A percentile compares a stretch with the other conserved stretches of the same genome.
phyloP scores from a whole-genome alignment of 257 asterid genomes.

The Penstemon davidsonii region DNA sequence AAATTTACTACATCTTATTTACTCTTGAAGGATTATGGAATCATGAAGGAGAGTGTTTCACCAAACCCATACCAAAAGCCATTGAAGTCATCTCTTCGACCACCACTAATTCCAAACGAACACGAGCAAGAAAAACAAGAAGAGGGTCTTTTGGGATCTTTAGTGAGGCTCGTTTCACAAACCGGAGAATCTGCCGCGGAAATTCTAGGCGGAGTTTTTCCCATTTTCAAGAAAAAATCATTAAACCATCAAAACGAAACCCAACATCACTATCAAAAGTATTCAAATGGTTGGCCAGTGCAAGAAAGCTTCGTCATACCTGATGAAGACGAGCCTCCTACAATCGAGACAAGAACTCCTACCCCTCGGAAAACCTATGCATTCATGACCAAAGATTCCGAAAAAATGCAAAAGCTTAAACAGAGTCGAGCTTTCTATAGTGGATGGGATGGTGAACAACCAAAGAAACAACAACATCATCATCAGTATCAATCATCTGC shows the following conservation, averaged over 20 bases:
- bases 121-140: constrained; percentile 81
- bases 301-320: constrained; percentile 85
- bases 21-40: constrained; percentile 43
- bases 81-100: constrained; percentile 50
- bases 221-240: constrained; percentile 54
- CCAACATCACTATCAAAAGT: constrained; percentile 47
- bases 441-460: constrained; percentile 67
- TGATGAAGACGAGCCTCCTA: constrained; percentile 78
- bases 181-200: constrained; percentile 66
- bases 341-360: constrained; percentile 68
- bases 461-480: constrained; percentile 70
- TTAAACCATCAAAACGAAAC: constrained; percentile 36
- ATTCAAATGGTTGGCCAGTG: constrained; percentile 57
- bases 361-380: constrained; percentile 92
- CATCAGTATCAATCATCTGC: constrained; percentile 59
- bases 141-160: constrained; percentile 63
- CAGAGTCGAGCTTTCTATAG: constrained; percentile 73
- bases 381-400: constrained; percentile 83
- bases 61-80: constrained; percentile 51
- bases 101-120: constrained; percentile 70
- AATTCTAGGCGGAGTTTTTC: constrained; percentile 65
- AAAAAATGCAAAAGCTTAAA: constrained; percentile 82
- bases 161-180: constrained; percentile 55
- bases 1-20: constrained; percentile 5
- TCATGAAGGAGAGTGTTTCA: constrained; percentile 36